Conservation (phyloP, 306 rosid genomes). For the Lagenaria siceraria region DNA sequence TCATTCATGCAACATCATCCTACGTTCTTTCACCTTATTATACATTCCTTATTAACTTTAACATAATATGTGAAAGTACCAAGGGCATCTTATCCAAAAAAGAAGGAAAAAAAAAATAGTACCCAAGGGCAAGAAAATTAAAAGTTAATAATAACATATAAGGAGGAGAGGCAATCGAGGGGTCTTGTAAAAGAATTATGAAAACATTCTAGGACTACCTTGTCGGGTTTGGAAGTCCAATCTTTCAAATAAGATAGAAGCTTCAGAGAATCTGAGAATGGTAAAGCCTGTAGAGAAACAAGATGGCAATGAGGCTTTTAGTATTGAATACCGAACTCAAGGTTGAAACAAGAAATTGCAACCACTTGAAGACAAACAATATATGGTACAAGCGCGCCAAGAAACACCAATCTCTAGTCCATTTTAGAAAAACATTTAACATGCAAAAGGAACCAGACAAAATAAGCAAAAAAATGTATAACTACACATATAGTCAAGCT, state of each 20-base stretch:
- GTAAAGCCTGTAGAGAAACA: constrained; percentile 53
- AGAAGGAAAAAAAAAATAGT: too few relatives aligned
- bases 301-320: neutral
- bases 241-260: constrained; percentile 70
- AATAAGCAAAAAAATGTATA: neutral
- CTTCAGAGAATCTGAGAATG: constrained; percentile 83
- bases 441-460: neutral
- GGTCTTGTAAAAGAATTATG: neutral
- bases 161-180: neutral
- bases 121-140: too few relatives aligned
- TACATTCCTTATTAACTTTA: neutral
- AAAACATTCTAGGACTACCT: constrained; percentile 28
- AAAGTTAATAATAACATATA: too few relatives aligned
- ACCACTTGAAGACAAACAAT: neutral
- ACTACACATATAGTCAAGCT: neutral
- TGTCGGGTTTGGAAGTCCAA: constrained; percentile 72
- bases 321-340: neutral
- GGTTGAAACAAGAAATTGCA: neutral
- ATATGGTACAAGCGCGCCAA: neutral
- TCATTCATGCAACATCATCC: neutral
- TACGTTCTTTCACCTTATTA: neutral
- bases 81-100: neutral
- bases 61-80: neutral
- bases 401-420: neutral
- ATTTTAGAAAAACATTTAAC: neutral